Evolutionary conservation across 2,329 filamentous ascomycete species (phyloP).

Genomic region (Hypoxylon sp.): DNA sequence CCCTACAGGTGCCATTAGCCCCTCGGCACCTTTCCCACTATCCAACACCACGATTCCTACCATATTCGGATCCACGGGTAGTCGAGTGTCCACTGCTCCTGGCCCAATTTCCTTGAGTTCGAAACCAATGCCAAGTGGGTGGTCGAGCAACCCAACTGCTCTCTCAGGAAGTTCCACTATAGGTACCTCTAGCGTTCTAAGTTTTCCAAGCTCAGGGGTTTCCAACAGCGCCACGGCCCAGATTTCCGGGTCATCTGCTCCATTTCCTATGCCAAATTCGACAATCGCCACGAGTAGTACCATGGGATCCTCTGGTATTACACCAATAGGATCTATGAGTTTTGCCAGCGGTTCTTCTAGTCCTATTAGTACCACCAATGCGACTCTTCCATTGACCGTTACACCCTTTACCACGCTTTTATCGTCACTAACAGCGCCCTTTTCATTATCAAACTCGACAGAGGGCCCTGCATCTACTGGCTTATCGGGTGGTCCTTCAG

Average conservation of each 20-base stretch:
- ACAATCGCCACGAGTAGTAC: slow-evolving; percentile 21
- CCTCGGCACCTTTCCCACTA: slow-evolving; percentile 23
- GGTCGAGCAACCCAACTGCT: slow-evolving; percentile 10
- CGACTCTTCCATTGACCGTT: slow-evolving; percentile 8
- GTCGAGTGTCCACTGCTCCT: slow-evolving; percentile 24
- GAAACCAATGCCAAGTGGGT: background rate
- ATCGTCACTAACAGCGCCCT: slow-evolving; percentile 17
- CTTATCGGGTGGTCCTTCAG: slow-evolving; percentile 9
- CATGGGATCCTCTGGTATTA: slow-evolving; percentile 14
- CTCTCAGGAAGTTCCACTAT: slow-evolving; percentile 6
- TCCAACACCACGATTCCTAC: slow-evolving; percentile 25
- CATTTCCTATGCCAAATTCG: slow-evolving; percentile 38
- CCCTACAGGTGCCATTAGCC: background rate
- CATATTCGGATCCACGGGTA: slow-evolving; percentile 18
- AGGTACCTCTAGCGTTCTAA: slow-evolving; percentile 5
- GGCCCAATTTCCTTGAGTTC: slow-evolving; percentile 25
- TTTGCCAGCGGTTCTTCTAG: slow-evolving; percentile 9
- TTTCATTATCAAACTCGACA: slow-evolving; percentile 29
- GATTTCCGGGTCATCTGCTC: slow-evolving; percentile 20
- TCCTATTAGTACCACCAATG: slow-evolving; percentile 13
- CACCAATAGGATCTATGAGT: slow-evolving; percentile 10
- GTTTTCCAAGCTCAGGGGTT: slow-evolving; percentile 7
- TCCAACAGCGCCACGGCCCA: slow-evolving; percentile 8
- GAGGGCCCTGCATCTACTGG: slow-evolving; percentile 10
- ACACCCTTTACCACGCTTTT: slow-evolving; percentile 12